Evolutionary conservation across 1,284 basidiomycete species (phyloP).

Genomic region (Fomitiporia mediterranea): DNA sequence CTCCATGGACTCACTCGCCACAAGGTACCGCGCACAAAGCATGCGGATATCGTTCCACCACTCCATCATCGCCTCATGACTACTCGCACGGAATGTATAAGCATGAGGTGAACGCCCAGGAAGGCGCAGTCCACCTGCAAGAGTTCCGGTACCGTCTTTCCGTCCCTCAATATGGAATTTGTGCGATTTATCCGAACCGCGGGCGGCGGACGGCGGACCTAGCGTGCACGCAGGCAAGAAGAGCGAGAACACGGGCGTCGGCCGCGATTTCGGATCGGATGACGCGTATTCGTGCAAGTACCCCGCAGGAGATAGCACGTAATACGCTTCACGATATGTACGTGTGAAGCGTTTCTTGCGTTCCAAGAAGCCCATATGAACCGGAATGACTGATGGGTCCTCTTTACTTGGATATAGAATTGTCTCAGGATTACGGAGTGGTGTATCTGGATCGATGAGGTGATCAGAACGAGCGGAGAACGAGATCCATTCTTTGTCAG

Average conservation of each 20-base stretch:
- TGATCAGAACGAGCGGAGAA: conserved; percentile 95
- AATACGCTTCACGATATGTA: conserved; percentile 85
- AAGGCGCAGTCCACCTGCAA: conserved; percentile 38
- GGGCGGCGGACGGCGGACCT: conserved; percentile 78
- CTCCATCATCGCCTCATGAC: conserved; percentile 98
- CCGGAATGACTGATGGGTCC: conserved; percentile 83
- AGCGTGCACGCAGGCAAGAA: conserved; percentile 97
- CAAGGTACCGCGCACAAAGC: conserved; percentile 94
- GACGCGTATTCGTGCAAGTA: conserved; percentile 91
- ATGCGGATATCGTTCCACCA: conserved; percentile 99
- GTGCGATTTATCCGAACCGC: conserved; percentile 63
- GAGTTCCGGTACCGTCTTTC: conserved; percentile 74
- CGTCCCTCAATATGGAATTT: conserved; percentile 98
- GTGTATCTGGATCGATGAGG: conserved; percentile 95
- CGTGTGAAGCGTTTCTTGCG: conserved; percentile 97
- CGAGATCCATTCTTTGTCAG: conserved; percentile 95
- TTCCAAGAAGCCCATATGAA: conserved; percentile 90
- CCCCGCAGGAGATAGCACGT: conserved; percentile 91
- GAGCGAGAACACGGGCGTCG: conserved; percentile 79
- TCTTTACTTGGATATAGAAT: conserved; percentile 93
- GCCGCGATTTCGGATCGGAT: conserved; percentile 68
- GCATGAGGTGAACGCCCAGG: conserved; percentile 53
- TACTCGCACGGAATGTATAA: conserved; percentile 89
- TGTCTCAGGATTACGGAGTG: conserved; percentile 72
- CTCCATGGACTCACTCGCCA: conserved; percentile 93